Conservation (phyloP, 1,139 yeast species). For the Saccharomyces hybrid region DNA sequence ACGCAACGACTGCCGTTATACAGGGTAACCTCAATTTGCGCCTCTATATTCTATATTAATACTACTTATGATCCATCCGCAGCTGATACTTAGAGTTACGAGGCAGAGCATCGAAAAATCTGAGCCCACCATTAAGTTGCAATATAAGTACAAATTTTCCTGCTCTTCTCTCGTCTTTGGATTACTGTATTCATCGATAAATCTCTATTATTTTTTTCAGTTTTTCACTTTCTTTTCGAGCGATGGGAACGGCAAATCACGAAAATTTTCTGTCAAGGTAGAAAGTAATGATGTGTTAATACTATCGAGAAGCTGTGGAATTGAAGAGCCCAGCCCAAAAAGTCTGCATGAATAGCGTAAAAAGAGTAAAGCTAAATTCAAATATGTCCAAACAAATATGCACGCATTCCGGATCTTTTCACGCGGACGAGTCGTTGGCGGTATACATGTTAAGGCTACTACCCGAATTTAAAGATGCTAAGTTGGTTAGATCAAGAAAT, state of each 20-base stretch:
- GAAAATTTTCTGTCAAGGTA: background rate
- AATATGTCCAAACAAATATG: constrained; percentile 47
- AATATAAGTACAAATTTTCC: background rate
- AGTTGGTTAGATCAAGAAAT: constrained; percentile 73
- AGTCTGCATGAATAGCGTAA: constrained; percentile 11
- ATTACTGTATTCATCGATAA: background rate
- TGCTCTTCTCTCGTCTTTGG: background rate
- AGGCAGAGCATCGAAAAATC: background rate
- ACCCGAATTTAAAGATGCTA: constrained; percentile 61
- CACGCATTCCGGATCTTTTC: constrained; percentile 92
- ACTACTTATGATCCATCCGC: background rate
- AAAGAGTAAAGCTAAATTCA: constrained; percentile 20
- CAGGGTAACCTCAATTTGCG: background rate
- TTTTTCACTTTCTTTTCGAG: background rate
- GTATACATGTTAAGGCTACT: constrained; percentile 73
- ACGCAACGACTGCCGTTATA: background rate
- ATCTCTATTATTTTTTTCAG: background rate
- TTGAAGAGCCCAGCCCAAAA: background rate
- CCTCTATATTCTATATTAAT: background rate
- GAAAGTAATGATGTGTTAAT: background rate
- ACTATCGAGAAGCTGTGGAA: background rate
- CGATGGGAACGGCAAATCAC: background rate
- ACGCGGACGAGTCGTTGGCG: constrained; percentile 96
- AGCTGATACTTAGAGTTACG: background rate
- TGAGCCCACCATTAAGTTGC: background rate